Base-by-base conservation (phyloP, 805 yeast genomes). In the Starmerella davenportii region DNA sequence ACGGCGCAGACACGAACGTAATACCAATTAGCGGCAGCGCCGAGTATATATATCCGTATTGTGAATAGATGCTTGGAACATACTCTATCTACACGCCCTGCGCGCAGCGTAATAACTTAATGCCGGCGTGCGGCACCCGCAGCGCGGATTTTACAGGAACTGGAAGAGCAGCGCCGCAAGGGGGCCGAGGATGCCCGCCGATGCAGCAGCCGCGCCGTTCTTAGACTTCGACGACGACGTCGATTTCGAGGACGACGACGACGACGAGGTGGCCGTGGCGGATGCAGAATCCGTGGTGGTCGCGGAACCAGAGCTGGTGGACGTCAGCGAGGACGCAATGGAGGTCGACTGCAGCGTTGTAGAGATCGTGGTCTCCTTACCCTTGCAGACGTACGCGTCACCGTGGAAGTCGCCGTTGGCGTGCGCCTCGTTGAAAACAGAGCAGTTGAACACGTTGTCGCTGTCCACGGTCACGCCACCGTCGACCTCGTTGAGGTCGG, bases 401-500 rank as follows among this genome's bases (percentile, higher is more conserved):
- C 98, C 98, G 66, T 76, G 82, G 62, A 90, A 75, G 59, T 70
- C 79, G 63, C 93, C 92, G 53, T 69, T 68, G 55, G 65, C 61
- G 70, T 80, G 75, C 58, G 81, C 70, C 39, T 61, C 54, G 60
- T 78, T 70, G 67, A 85, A 81, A 39, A 69, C 65, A 45, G 68
- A 59, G 74, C 98, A 90, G 64, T 82, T 74, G 63, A 81, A 74
- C 54, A 78, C 76, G 38, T 38, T 42, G 39, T 34, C 23, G 44
- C 94, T 69, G 58, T 76, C 77, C 56, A 90, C 69, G 56, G 65
- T 64, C 64, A 85, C 92, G 62, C 93, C 95, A 72, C 98, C 98
- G 59, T 73, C 72, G 54, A 90, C 93, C 55, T 77, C 71, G 52
- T 62, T 66, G 60, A 90, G 73, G 27, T 71, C 54, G 49, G 76